Evolutionary conservation across 2,329 filamentous ascomycete genomes (phyloP), one percentile per base, ranked within the genome.

Genomic region (Cadophora gregata): DNA sequence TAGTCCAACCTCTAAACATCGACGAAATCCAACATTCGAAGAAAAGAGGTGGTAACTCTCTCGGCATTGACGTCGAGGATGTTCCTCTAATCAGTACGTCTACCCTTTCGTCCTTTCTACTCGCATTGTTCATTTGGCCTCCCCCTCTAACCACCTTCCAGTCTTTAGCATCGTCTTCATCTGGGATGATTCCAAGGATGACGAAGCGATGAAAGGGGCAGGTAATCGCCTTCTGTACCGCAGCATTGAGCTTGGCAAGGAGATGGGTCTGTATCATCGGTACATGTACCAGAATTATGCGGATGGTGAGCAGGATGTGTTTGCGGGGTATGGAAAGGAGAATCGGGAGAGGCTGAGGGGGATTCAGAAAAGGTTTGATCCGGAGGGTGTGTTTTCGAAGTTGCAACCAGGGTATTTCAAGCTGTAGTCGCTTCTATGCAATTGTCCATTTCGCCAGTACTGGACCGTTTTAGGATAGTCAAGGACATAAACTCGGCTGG

Each of bases 261-360:
- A 67, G 42, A 59, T 59, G 47, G 61, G 50, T 19, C n/a, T 64
- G 19, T 27, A 50, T 33, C 58, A 69, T 56, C 48, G n/a, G 3
- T 67, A 56, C 25, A 59, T 70, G 2, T 70, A 70, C 21, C 61
- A 61, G 53, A 71, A 70, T 38, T 69, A 69, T 47, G 66, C 70
- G 7, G 29, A 63, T 59, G 47, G 42, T 9, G 29, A 45, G 4
- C 70, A 70, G 51, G 63, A 67, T 31, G 66, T 67, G 12, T 68
- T 67, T 29, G 64, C 47, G 7, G 62, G 62, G 1, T 65, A 66
- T 64, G 64, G 62, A 9, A 45, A 63, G 14, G 45, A 21, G 36
- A 70, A 67, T 45, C 12, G 59, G 16, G 59, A 38, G 25, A 61
- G 33, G n/a, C 38, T 70, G 59, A 67, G 50, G 58, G 31, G 45